Percentiles rank a stretch among this genome's conserved stretches.
phyloP scores from a whole-genome alignment of 495 filamentous ascomycete genomes.

The Aspergillus sclerotiicarbonarius region DNA sequence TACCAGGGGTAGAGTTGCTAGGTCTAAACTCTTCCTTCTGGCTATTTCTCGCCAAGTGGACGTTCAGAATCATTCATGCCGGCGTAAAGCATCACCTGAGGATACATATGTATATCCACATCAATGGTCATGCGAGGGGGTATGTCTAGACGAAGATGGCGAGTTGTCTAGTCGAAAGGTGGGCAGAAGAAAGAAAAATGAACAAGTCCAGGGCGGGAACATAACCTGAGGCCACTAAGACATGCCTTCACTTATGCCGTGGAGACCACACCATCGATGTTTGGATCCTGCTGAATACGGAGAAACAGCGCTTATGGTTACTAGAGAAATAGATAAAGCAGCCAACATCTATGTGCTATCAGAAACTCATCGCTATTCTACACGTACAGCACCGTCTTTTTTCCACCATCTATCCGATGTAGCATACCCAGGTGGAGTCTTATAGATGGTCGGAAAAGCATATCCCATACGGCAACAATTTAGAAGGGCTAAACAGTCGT shows the following conservation, averaged over 20 bases:
- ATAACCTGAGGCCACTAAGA: not conserved
- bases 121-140: not conserved
- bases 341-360: slow-evolving; percentile 39
- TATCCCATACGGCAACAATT: slow-evolving; percentile 21
- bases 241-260: not conserved
- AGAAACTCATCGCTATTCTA: slow-evolving; percentile 38
- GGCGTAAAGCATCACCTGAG: not conserved
- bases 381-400: slow-evolving; percentile 21
- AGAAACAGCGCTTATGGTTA: not conserved
- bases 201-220: not conserved
- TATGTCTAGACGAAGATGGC: not conserved
- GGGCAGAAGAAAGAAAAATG: not conserved
- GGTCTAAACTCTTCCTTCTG: not conserved
- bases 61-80: not conserved
- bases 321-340: slow-evolving; percentile 3
- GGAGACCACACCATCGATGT: not conserved
- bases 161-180: not conserved
- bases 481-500: slow-evolving; percentile 41
- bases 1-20: not conserved
- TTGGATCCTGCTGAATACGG: not conserved
- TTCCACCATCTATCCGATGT: slow-evolving; percentile 8
- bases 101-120: too few species aligned
- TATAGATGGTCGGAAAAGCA: slow-evolving; percentile 5
- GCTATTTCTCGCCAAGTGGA: not conserved
- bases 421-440: slow-evolving; percentile 9